phyloP scores from a whole-genome alignment of 805 yeast species.

The Candida suzukii region DNA sequence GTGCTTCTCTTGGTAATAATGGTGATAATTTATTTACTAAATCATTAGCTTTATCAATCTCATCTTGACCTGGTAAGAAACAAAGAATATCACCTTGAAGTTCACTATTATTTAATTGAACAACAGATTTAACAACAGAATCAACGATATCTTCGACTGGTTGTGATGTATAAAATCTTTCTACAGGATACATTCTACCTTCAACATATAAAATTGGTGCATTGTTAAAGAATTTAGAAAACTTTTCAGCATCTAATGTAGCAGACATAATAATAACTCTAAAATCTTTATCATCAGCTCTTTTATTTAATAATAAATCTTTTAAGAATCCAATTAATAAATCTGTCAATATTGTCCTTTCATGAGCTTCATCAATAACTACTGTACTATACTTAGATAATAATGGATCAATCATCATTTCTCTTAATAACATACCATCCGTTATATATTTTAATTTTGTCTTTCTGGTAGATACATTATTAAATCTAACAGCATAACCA shows the following conservation, averaged over 20 bases:
- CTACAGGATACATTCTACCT: constrained; percentile 85
- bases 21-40: constrained; percentile 56
- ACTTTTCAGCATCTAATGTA: constrained; percentile 85
- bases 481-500: constrained; percentile 91
- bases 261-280: constrained; percentile 91
- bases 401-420: constrained; percentile 67
- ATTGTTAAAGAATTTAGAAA: constrained; percentile 65
- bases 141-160: constrained; percentile 82
- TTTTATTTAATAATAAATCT: constrained; percentile 41
- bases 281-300: constrained; percentile 43
- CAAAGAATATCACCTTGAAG: constrained; percentile 87
- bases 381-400: constrained; percentile 66
- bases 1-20: constrained; percentile 66
- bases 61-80: constrained; percentile 95
- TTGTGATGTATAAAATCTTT: constrained; percentile 54
- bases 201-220: constrained; percentile 85
- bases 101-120: constrained; percentile 75
- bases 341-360: constrained; percentile 89
- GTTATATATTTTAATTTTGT: constrained; percentile 84
- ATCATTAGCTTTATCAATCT: constrained; percentile 78
- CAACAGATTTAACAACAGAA: constrained; percentile 60
- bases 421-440: constrained; percentile 96
- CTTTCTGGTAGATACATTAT: constrained; percentile 47
- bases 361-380: constrained; percentile 95
- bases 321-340: constrained; percentile 83